Evolutionary conservation across 768 basidiomycete genomes (phyloP).

Genomic region (Rubroboletus satanas): DNA sequence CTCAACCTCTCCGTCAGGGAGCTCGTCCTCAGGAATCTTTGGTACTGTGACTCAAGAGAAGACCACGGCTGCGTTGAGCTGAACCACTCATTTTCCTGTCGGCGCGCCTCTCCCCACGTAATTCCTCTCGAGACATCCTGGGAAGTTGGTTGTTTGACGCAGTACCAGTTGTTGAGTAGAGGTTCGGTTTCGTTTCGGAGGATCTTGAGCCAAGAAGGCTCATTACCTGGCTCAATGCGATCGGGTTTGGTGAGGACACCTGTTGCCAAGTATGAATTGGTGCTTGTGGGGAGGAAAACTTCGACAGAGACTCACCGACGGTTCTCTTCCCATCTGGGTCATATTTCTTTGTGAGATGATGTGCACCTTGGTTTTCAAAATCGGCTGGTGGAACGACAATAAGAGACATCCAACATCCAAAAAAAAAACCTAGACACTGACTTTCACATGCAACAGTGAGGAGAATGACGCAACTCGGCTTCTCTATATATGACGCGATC

Average conservation of each 20-base stretch:
- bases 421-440: constrained; percentile 1
- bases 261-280: not conserved
- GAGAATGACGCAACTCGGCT: constrained; percentile 65
- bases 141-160: constrained; percentile 39
- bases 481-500: constrained; percentile 56
- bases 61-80: constrained; percentile 50
- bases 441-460: constrained; percentile 53
- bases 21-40: constrained; percentile 51
- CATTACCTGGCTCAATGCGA: constrained; percentile 37
- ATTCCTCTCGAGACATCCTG: constrained; percentile 21
- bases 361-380: constrained; percentile 76
- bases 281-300: constrained; percentile 39
- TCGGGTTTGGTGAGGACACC: constrained; percentile 64
- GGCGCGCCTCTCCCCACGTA: constrained; percentile 58
- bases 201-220: constrained; percentile 48
- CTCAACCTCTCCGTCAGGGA: constrained; percentile 59
- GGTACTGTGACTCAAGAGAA: constrained; percentile 46
- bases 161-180: constrained; percentile 32
- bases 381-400: constrained; percentile 52
- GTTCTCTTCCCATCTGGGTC: constrained; percentile 66
- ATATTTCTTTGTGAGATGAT: constrained; percentile 54
- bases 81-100: constrained; percentile 56
- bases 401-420: constrained; percentile 34
- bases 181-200: constrained; percentile 49
- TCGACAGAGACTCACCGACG: constrained; percentile 50